phyloP scores from a whole-genome alignment of 148 eudicot genomes.

The Selenicereus undatus region DNA sequence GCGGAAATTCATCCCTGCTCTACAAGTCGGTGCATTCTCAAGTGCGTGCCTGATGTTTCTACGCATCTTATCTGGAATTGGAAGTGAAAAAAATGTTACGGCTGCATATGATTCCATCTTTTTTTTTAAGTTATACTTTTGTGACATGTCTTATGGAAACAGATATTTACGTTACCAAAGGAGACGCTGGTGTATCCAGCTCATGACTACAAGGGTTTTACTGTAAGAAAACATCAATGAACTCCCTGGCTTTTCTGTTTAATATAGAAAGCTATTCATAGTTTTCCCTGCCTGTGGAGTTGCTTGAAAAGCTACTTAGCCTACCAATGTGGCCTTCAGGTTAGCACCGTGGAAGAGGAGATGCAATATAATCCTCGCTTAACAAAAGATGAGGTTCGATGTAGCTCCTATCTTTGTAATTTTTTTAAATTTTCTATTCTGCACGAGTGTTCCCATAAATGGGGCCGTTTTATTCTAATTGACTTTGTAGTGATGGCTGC shows the following conservation, averaged over 20 bases:
- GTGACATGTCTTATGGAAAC: slow-evolving; percentile 24
- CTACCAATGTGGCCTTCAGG: slow-evolving; percentile 39
- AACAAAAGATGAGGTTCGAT: slow-evolving; percentile 76
- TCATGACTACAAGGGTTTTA: slow-evolving; percentile 95
- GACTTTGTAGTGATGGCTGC: neutral
- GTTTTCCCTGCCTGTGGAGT: neutral
- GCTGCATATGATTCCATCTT: neutral
- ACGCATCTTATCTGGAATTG: neutral
- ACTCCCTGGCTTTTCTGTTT: neutral
- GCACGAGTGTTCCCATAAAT: neutral
- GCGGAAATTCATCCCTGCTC: slow-evolving; percentile 80
- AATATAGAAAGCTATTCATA: neutral
- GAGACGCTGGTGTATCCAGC: slow-evolving; percentile 89
- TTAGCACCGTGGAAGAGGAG: slow-evolving; percentile 91
- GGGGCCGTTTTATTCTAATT: neutral
- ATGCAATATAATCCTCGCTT: slow-evolving; percentile 81
- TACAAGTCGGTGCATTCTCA: slow-evolving; percentile 89
- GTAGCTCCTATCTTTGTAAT: neutral
- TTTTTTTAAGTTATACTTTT: neutral
- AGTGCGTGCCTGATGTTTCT: slow-evolving; percentile 39
- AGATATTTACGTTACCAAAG: slow-evolving; percentile 90
- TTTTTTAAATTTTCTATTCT: neutral
- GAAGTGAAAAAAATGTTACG: neutral
- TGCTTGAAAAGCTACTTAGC: slow-evolving; percentile 15
- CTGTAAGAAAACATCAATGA: slow-evolving; percentile 42